phyloP scores from a whole-genome alignment of 2,329 filamentous ascomycete genomes.

The Ceratocystis colombiana region DNA sequence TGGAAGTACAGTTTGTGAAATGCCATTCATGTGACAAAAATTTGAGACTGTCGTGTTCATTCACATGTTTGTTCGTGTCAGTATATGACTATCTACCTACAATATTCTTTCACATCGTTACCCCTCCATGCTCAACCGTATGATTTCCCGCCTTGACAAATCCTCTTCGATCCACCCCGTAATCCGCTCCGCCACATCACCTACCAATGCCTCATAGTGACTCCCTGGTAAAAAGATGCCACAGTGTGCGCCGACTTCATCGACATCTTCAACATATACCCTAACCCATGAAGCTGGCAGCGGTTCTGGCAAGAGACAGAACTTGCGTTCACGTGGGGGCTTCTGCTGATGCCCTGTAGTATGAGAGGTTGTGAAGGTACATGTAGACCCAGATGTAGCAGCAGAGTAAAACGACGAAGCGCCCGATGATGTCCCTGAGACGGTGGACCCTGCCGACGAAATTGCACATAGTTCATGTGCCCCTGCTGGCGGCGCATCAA shows the following conservation, averaged over 20 bases:
- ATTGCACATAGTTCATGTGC: too few relatives aligned
- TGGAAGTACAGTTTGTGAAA: slow-evolving; percentile 10
- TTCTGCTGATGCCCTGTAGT: slow-evolving; percentile 23
- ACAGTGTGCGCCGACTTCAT: slow-evolving; percentile 78
- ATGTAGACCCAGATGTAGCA: slow-evolving; percentile 23
- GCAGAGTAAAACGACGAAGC: neutral
- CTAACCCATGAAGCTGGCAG: slow-evolving; percentile 58
- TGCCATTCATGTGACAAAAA: neutral
- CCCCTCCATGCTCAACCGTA: neutral
- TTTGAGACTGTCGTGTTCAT: neutral
- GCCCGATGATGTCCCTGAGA: neutral
- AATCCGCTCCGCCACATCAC: slow-evolving; percentile 58
- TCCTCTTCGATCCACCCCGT: slow-evolving; percentile 61
- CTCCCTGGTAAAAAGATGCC: slow-evolving; percentile 65
- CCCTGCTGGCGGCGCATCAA: neutral
- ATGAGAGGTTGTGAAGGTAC: neutral
- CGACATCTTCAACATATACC: slow-evolving; percentile 71
- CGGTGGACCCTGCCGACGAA: neutral
- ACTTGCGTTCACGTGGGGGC: slow-evolving; percentile 56
- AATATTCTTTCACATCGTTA: neutral
- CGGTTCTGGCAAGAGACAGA: slow-evolving; percentile 60
- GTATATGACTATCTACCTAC: neutral
- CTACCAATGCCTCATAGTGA: slow-evolving; percentile 68
- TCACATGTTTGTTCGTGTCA: neutral
- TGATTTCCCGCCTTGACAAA: slow-evolving; percentile 35